Conservation (phyloP, 169 alveolate genomes). For the Eimeria sp. region DNA sequence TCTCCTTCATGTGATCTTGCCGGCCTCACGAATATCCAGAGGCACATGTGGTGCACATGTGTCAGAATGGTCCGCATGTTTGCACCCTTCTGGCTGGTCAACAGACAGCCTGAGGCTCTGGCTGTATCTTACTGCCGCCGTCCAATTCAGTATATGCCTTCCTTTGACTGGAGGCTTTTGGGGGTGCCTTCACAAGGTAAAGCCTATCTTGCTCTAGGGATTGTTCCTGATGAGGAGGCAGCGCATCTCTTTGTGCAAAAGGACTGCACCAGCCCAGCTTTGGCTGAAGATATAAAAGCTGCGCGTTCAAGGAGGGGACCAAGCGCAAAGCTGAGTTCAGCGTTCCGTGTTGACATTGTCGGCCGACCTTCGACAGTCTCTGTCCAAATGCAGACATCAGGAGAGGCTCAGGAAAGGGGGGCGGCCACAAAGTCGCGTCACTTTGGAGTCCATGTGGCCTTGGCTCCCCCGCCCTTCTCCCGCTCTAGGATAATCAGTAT, state of each 20-base stretch:
- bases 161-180: constrained; percentile 72
- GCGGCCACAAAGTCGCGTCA: background rate
- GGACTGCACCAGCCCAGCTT: constrained; percentile 4
- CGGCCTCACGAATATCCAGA: constrained; percentile 32
- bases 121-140: constrained; percentile 55
- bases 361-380: constrained; percentile 73
- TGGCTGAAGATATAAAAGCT: constrained; percentile 18
- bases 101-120: constrained; percentile 76
- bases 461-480: constrained; percentile 83
- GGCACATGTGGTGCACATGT: constrained; percentile 77
- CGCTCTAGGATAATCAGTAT: constrained; percentile 77
- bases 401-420: background rate
- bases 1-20: background rate
- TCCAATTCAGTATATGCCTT: constrained; percentile 42
- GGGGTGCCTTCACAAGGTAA: constrained; percentile 57
- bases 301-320: constrained; percentile 13
- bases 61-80: constrained; percentile 66
- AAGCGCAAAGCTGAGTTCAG: constrained; percentile 27
- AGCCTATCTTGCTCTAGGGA: constrained; percentile 58
- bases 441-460: constrained; percentile 66
- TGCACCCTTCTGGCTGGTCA: constrained; percentile 78
- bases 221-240: constrained; percentile 46
- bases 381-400: constrained; percentile 13
- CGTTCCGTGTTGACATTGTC: constrained; percentile 73
- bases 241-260: background rate